These are phyloP conservation scores for Verticillium longisporum DNA, from an alignment of 2,329 filamentous ascomycete genomes.

Conservation along the genomic window DNA sequence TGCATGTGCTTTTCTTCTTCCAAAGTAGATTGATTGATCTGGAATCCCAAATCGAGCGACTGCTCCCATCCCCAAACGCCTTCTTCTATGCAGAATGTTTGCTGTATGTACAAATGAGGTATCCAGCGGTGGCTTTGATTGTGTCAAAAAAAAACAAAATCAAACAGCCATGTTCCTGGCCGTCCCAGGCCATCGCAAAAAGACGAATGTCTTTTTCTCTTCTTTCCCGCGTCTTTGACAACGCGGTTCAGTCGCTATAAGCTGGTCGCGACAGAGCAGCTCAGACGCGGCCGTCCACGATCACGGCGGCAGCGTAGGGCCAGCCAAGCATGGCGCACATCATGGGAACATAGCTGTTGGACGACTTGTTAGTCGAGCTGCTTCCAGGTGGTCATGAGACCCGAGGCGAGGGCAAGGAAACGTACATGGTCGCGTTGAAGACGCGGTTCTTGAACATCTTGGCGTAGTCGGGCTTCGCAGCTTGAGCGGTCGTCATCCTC, in stretches of 20 bases:
- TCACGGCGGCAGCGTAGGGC: constrained; percentile 6
- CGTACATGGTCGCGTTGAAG: constrained; percentile 25
- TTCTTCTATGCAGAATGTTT: constrained; percentile 1
- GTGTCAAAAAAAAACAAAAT: neutral
- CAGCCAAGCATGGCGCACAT: constrained; percentile 8
- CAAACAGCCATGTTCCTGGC: neutral
- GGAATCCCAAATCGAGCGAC: constrained; percentile 1
- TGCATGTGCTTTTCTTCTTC: neutral
- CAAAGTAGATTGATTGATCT: constrained; percentile 6
- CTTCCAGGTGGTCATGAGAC: neutral
- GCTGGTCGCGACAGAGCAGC: neutral
- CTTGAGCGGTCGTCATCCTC: constrained; percentile 21
- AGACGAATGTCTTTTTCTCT: neutral
- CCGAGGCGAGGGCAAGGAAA: constrained; percentile 3
- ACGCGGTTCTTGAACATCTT: constrained; percentile 23
- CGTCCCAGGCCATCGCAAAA: no score
- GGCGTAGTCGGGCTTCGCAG: constrained; percentile 28
- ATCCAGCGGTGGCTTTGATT: neutral
- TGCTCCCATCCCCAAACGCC: constrained; percentile 5
- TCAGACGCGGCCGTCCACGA: constrained; percentile 7
- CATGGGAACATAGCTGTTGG: constrained; percentile 2
- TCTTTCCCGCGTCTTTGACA: no score
- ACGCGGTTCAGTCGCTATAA: no score
- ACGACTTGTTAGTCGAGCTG: neutral
- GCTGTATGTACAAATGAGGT: constrained; percentile 9